These are phyloP conservation scores for Terfezia boudieri DNA, from an alignment of 495 filamentous ascomycete species.

Conservation along the genomic window DNA sequence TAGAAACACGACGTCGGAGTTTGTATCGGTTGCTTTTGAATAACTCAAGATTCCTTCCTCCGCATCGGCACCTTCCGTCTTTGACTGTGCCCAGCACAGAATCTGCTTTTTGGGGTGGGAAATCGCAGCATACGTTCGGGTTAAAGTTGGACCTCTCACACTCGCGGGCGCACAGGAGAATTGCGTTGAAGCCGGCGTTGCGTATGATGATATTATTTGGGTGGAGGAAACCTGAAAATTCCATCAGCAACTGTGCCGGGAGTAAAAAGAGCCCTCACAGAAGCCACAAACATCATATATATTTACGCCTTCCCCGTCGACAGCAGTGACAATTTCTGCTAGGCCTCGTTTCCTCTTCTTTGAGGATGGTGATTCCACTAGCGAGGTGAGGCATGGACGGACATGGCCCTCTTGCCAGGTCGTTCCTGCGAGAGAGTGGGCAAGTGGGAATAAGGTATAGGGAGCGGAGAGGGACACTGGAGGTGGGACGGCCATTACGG, in stretches of 20 bases:
- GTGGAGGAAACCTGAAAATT: constrained; percentile 8
- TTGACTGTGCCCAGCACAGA: constrained; percentile 16
- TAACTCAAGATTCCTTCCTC: constrained; percentile 6
- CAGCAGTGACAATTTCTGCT: constrained; percentile 55
- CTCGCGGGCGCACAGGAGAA: constrained; percentile 13
- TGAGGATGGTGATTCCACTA: constrained; percentile 23
- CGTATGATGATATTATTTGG: constrained; percentile 16
- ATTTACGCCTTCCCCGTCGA: constrained; percentile 79
- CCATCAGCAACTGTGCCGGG: not conserved
- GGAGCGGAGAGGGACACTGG: constrained; percentile 16
- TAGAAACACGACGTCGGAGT: constrained; percentile 11
- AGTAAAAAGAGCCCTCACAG: not conserved
- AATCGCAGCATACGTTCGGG: constrained; percentile 16
- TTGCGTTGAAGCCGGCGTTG: constrained; percentile 14
- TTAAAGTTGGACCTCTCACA: constrained; percentile 1
- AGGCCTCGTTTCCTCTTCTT: constrained; percentile 61
- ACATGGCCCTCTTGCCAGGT: constrained; percentile 1
- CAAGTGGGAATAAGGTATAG: constrained; percentile 14
- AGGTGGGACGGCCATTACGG: not conserved
- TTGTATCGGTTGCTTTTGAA: constrained; percentile 4
- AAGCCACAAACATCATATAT: constrained; percentile 58
- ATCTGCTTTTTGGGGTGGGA: constrained; percentile 12
- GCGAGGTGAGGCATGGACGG: constrained; percentile 13
- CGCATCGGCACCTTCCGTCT: constrained; percentile 1
- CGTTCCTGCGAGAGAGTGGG: constrained; percentile 10